phyloP scores from a whole-genome alignment of 2,329 filamentous ascomycete genomes.

The Sclerotinia trifoliorum region DNA sequence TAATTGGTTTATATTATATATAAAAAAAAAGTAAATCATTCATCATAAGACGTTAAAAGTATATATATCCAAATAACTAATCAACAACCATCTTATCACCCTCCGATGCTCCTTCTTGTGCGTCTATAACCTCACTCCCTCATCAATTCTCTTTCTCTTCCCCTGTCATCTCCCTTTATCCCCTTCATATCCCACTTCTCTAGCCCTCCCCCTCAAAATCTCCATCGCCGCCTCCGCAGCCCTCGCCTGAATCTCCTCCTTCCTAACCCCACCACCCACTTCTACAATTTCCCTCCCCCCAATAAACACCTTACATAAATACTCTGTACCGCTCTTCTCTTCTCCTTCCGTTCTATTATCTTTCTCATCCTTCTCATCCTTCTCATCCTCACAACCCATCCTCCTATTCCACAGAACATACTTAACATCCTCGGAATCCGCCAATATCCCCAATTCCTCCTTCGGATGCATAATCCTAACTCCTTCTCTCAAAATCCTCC shows the following conservation, averaged over 20 bases:
- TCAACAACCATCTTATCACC: not conserved
- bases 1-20: no score
- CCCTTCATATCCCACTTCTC: not conserved
- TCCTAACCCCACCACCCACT: conserved; percentile 48
- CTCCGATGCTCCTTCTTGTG: not conserved
- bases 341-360: no score
- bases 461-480: conserved; percentile 65
- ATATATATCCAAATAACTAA: not conserved
- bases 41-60: not conserved
- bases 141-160: not conserved
- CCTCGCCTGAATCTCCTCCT: conserved; percentile 53
- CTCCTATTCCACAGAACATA: conserved; percentile 48
- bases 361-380: not conserved
- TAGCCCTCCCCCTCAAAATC: conserved; percentile 30
- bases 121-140: not conserved
- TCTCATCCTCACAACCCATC: conserved; percentile 5
- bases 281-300: conserved; percentile 48
- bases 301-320: conserved; percentile 51
- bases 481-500: conserved; percentile 48
- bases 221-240: conserved; percentile 55
- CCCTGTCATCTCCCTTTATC: not conserved
- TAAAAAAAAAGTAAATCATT: no score
- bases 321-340: conserved; percentile 25
- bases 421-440: conserved; percentile 50
- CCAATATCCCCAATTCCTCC: conserved; percentile 63